A percentile compares a stretch with the other conserved stretches of the same genome.
These are phyloP conservation scores for Salix viminalis DNA, from an alignment of 345 rosid genomes.

Conservation along the genomic window DNA sequence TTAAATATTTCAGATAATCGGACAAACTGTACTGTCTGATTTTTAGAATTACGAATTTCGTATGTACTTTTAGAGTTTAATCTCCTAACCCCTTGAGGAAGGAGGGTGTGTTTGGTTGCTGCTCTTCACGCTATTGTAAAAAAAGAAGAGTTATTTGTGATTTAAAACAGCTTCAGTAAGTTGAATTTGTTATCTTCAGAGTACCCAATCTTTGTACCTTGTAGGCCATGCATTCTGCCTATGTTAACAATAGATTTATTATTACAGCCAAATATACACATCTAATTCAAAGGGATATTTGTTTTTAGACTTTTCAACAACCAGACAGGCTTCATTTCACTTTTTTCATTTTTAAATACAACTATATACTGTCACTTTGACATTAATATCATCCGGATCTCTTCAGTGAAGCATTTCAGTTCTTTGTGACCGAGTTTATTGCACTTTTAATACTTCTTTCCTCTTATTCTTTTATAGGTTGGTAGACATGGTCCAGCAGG, in stretches of 20 bases:
- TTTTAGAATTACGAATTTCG: neutral
- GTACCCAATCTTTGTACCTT: neutral
- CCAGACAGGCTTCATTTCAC: neutral
- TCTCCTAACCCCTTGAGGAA: neutral
- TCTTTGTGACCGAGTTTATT: neutral
- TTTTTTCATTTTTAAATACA: neutral
- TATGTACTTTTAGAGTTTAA: neutral
- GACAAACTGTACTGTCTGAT: neutral
- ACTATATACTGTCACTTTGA: neutral
- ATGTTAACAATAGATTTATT: neutral
- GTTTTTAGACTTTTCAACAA: neutral
- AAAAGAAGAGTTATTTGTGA: neutral
- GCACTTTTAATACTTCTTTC: neutral
- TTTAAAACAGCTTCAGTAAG: neutral
- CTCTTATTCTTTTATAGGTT: conserved; percentile 45
- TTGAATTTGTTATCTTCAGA: neutral
- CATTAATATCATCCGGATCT: neutral
- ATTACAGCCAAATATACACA: neutral
- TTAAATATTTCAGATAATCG: neutral
- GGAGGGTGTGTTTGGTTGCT: neutral
- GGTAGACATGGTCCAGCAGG: conserved; percentile 87
- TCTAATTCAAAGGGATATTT: neutral
- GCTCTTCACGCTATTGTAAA: too few relatives aligned
- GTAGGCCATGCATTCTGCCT: neutral
- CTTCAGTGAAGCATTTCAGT: neutral